These are phyloP conservation scores for Anthoceros angustus DNA, from an alignment of 225 moss, liverwort and hornwort species.

Conservation along the genomic window DNA sequence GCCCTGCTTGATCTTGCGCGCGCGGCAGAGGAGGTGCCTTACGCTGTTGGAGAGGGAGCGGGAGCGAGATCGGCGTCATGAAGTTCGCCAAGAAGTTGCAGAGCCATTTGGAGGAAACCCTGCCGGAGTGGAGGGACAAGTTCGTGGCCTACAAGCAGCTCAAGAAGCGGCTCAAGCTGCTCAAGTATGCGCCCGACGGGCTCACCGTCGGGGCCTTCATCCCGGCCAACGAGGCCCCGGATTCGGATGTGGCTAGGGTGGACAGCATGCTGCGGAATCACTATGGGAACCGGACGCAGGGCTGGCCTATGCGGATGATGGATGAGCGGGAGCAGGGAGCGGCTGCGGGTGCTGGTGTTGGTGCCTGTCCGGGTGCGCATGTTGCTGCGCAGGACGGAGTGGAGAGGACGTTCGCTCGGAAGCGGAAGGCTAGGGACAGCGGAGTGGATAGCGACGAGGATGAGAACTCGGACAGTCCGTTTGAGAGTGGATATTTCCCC, in stretches of 20 bases:
- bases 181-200: constrained; percentile 29
- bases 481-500: background rate
- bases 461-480: background rate
- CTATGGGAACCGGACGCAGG: constrained; percentile 28
- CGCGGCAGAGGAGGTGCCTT: background rate
- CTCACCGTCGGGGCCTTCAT: constrained; percentile 39
- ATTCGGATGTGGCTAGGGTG: constrained; percentile 11
- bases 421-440: background rate
- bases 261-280: constrained; percentile 1
- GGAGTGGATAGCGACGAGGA: background rate
- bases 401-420: background rate
- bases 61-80: constrained; percentile 13
- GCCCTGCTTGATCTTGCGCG: too few species aligned
- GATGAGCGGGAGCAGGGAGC: constrained; percentile 24
- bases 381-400: background rate
- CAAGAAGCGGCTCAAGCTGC: constrained; percentile 66
- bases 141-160: constrained; percentile 75
- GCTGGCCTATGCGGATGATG: constrained; percentile 20
- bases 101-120: constrained; percentile 37
- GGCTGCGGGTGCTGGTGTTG: constrained; percentile 15
- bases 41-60: background rate
- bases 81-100: constrained; percentile 40
- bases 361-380: background rate
- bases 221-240: constrained; percentile 6
- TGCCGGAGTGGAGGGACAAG: constrained; percentile 40